Evolutionary conservation across 371 early-diverging fungal genomes (phyloP), one percentile per base, ranked within the genome.

Genomic region (Rhizopus sp.): DNA sequence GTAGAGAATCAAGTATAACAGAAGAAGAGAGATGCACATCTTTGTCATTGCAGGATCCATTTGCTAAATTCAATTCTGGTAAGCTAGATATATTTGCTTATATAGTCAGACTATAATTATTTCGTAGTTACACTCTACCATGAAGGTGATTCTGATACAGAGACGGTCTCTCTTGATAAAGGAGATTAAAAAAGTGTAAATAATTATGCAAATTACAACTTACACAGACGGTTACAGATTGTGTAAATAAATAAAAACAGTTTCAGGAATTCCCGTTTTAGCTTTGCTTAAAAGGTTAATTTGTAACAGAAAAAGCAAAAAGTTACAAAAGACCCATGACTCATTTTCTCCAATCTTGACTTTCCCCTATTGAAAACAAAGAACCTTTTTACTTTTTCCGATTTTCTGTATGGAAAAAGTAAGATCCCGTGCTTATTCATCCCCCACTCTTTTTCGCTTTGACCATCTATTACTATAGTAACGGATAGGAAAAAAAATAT

Each of bases 21-120:
- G 46, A 46, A 29, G 46, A 46, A 15, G 9, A 17, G 29, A 15
- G 29, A 5, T 46, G 29, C 23, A 12, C 23, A 46, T 23, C 29
- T 23, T 1, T 9, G 12, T 46, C 46, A 13, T 23, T 29, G 0
- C 60, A 59, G 53, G 83, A 87, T 55, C 82, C 81, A 7, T 87
- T 87, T 64, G 69, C 70, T 16, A 79, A 83, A 48, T 88, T 88
- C 46, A 81, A 70, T 56, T 84, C 84, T 48, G 82, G 85, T 84
- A 73, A 57, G 9, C 34, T 17, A 13, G 5, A 9, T n/a, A 17
- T 37, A 12, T 35, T 16, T 5, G n/a, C 3, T 37, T 12, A 23
- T 38, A 30, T 39, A 47, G 10, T 30, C 15, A 41, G 33, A 17
- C 40, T 49, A 9, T 53, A 48, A 15, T 47, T 40, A 7, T n/a